These are phyloP conservation scores for Aspergillus novoparasiticus DNA, from an alignment of 2,329 filamentous ascomycete genomes.

Conservation along the genomic window DNA sequence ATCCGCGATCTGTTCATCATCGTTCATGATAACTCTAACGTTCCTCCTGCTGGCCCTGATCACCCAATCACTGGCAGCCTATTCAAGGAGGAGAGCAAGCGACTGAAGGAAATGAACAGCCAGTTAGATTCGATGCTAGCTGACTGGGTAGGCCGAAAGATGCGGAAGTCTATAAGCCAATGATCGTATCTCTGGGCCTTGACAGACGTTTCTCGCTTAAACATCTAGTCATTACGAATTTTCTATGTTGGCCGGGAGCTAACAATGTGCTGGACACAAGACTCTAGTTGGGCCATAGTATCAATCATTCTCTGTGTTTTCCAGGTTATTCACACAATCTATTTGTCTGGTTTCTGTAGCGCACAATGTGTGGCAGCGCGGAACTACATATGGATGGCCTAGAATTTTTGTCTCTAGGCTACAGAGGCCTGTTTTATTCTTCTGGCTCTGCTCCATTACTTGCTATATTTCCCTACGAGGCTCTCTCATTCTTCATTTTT, in stretches of 20 bases:
- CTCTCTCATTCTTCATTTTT: constrained; percentile 11
- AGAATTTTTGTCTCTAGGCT: neutral
- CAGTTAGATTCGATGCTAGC: constrained; percentile 86
- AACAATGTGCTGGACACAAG: constrained; percentile 27
- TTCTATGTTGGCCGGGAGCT: constrained; percentile 15
- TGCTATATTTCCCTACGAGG: neutral
- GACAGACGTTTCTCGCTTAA: neutral
- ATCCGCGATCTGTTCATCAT: constrained; percentile 88
- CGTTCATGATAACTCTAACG: constrained; percentile 87
- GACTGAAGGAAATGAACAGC: constrained; percentile 82
- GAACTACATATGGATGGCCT: neutral
- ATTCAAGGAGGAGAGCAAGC: constrained; percentile 84
- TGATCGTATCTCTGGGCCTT: constrained; percentile 6
- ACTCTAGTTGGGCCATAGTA: constrained; percentile 10
- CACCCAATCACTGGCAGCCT: constrained; percentile 80
- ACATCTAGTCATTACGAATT: neutral
- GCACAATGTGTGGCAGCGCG: neutral
- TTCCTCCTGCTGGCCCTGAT: constrained; percentile 76
- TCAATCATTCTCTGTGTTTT: constrained; percentile 4
- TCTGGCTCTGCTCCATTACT: constrained; percentile 4
- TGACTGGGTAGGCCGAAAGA: constrained; percentile 67
- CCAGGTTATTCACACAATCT: constrained; percentile 9
- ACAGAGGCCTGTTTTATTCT: constrained; percentile 10
- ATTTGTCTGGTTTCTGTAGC: constrained; percentile 6
- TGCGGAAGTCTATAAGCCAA: constrained; percentile 27